Percentiles rank a stretch among this genome's conserved stretches.
Evolutionary conservation across 108 stramenopile genomes (phyloP).

Genomic region (Skeletonema costatum): DNA sequence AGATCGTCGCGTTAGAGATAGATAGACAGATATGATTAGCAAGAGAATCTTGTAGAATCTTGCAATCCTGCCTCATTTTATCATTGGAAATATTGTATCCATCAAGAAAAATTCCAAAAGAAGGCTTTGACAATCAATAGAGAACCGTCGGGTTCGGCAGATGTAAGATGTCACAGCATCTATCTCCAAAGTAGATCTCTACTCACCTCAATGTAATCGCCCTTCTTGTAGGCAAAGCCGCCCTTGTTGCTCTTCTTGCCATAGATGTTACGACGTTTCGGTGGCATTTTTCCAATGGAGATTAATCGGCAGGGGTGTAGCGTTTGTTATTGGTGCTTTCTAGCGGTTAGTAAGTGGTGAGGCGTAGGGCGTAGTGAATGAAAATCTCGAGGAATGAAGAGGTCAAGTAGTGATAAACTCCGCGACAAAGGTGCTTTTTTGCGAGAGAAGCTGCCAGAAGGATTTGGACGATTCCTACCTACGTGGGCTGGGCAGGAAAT

Average conservation of each 20-base stretch:
- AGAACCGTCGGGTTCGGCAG: too few species aligned
- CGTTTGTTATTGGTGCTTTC: neutral
- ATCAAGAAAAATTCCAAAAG: too few species aligned
- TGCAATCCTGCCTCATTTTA: too few species aligned
- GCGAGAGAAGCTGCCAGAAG: too few species aligned
- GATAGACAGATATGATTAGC: neutral
- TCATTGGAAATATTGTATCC: too few species aligned
- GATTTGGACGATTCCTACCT: too few species aligned
- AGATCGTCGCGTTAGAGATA: neutral
- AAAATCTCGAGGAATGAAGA: neutral
- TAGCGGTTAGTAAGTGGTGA: neutral
- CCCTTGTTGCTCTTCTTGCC: neutral
- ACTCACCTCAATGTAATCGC: conserved; percentile 38
- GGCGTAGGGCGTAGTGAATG: neutral
- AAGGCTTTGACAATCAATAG: too few species aligned
- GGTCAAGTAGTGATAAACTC: too few species aligned
- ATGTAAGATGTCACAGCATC: neutral
- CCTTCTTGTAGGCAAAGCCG: conserved; percentile 37
- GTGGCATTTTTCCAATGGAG: neutral
- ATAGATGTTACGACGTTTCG: neutral
- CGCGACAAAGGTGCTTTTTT: neutral
- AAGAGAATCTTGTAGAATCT: too few species aligned
- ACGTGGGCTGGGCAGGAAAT: too few species aligned
- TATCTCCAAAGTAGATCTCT: neutral
- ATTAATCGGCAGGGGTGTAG: too few species aligned